phyloP scores from a whole-genome alignment of 1,139 yeast species.

The Protomyces arabidopsidicola region DNA sequence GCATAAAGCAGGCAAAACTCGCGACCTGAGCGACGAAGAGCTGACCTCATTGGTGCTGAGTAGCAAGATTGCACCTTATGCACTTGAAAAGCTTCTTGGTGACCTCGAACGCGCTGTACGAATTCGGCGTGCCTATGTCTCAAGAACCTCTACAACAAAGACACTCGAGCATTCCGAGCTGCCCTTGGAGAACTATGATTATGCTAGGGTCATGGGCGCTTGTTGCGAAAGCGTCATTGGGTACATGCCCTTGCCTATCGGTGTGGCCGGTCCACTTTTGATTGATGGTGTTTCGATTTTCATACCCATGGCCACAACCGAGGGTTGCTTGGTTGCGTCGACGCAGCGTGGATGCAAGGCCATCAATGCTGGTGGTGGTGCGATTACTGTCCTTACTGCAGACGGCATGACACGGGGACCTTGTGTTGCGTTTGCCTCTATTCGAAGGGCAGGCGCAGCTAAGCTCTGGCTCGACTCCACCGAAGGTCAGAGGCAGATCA shows the following conservation, averaged over 20 bases:
- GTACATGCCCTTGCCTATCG: conserved; percentile 90
- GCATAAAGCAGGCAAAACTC: conserved; percentile 68
- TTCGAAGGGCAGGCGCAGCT: conserved; percentile 87
- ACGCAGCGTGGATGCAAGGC: conserved; percentile 99
- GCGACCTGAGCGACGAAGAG: conserved; percentile 64
- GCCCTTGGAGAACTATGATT: conserved; percentile 81
- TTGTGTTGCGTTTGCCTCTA: conserved; percentile 79
- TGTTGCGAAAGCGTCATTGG: conserved; percentile 99
- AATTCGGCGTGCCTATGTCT: conserved; percentile 86
- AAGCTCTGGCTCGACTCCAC: conserved; percentile 94
- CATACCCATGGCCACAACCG: conserved; percentile 98
- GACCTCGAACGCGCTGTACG: conserved; percentile 88
- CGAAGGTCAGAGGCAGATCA: conserved; percentile 77
- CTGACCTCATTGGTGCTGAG: conserved; percentile 62
- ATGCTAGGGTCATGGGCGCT: conserved; percentile 94
- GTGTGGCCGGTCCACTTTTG: conserved; percentile 93
- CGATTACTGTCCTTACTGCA: conserved; percentile 78
- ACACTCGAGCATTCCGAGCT: conserved; percentile 64
- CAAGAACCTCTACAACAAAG: conserved; percentile 76
- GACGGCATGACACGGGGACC: conserved; percentile 99
- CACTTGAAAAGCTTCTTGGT: conserved; percentile 82
- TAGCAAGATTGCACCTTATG: conserved; percentile 85
- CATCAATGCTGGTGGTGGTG: conserved; percentile 95
- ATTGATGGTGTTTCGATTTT: conserved; percentile 83
- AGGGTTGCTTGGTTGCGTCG: conserved; percentile 96